Evolutionary conservation across 2,329 filamentous ascomycete genomes (phyloP).

Genomic region (Claviceps capensis): DNA sequence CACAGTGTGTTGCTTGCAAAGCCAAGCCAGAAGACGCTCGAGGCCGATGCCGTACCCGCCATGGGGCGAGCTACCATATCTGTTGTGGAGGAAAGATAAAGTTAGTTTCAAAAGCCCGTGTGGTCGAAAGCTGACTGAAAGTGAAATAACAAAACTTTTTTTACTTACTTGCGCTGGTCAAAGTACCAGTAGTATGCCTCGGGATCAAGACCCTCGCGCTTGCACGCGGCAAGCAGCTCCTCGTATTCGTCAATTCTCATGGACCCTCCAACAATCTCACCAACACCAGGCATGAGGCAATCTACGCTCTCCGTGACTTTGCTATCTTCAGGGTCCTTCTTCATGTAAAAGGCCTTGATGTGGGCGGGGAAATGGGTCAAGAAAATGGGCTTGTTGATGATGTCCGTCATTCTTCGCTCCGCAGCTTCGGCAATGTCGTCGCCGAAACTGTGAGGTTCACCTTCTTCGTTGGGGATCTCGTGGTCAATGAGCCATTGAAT

Average conservation of each 20-base stretch:
- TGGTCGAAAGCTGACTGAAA: background rate
- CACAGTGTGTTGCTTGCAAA: conserved; percentile 49
- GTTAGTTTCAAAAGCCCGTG: background rate
- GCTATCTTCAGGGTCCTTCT: conserved; percentile 63
- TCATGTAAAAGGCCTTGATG: conserved; percentile 99
- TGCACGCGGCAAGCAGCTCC: conserved; percentile 78
- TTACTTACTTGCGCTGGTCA: conserved; percentile 65
- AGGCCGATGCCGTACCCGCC: conserved; percentile 80
- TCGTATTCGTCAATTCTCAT: conserved; percentile 94
- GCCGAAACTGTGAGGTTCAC: conserved; percentile 77
- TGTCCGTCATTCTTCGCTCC: conserved; percentile 92
- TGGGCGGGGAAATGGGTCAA: conserved; percentile 92
- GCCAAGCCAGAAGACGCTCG: conserved; percentile 40
- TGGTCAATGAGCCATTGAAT: conserved; percentile 89
- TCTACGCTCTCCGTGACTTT: conserved; percentile 92
- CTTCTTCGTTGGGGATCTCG: conserved; percentile 86
- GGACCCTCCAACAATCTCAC: conserved; percentile 89
- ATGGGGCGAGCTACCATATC: conserved; percentile 78
- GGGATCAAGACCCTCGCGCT: conserved; percentile 72
- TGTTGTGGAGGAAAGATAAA: background rate
- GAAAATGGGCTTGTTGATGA: conserved; percentile 90
- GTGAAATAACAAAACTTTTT: background rate
- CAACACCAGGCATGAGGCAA: conserved; percentile 75
- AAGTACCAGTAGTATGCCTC: conserved; percentile 97
- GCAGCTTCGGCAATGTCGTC: conserved; percentile 98